phyloP scores from a whole-genome alignment of 1,139 yeast species.

The Hyphopichia burtonii region DNA sequence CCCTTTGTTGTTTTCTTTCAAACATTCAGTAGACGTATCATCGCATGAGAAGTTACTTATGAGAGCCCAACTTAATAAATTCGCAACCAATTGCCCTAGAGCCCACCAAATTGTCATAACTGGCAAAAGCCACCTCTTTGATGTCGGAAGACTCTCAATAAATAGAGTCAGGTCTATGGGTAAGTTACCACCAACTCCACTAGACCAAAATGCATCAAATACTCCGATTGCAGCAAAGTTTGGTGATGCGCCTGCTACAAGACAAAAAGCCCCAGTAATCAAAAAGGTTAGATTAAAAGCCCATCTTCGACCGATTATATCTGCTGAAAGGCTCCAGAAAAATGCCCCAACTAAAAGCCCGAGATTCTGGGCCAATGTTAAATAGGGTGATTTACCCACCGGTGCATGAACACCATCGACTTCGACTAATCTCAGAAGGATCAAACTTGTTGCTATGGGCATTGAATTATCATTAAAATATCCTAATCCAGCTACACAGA shows the following conservation, averaged over 20 bases:
- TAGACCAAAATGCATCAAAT: slow-evolving; percentile 41
- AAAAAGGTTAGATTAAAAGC: slow-evolving; percentile 44
- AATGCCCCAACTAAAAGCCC: slow-evolving; percentile 44
- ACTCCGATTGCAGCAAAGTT: slow-evolving; percentile 41
- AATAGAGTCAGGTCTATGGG: slow-evolving; percentile 48
- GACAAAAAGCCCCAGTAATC: slow-evolving; percentile 39
- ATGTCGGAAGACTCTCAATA: slow-evolving; percentile 39
- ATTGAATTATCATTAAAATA: slow-evolving; percentile 47
- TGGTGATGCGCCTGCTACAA: slow-evolving; percentile 39
- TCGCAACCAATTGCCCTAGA: slow-evolving; percentile 40
- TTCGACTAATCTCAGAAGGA: slow-evolving; percentile 33
- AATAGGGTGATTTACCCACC: slow-evolving; percentile 30
- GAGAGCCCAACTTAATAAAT: slow-evolving; percentile 41
- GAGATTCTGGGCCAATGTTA: slow-evolving; percentile 42
- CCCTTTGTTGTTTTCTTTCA: slow-evolving; percentile 38
- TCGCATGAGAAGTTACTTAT: slow-evolving; percentile 39
- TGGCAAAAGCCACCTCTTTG: slow-evolving; percentile 40
- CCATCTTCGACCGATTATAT: slow-evolving; percentile 43
- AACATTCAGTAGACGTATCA: slow-evolving; percentile 20
- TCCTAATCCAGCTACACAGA: slow-evolving; percentile 45
- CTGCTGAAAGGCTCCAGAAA: slow-evolving; percentile 42
- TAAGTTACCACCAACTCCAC: slow-evolving; percentile 47
- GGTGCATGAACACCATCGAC: slow-evolving; percentile 41
- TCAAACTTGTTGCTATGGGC: slow-evolving; percentile 41
- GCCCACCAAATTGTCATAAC: slow-evolving; percentile 49